phyloP scores from a whole-genome alignment of 164 flowering plant species.

The Houttuynia cordata region DNA sequence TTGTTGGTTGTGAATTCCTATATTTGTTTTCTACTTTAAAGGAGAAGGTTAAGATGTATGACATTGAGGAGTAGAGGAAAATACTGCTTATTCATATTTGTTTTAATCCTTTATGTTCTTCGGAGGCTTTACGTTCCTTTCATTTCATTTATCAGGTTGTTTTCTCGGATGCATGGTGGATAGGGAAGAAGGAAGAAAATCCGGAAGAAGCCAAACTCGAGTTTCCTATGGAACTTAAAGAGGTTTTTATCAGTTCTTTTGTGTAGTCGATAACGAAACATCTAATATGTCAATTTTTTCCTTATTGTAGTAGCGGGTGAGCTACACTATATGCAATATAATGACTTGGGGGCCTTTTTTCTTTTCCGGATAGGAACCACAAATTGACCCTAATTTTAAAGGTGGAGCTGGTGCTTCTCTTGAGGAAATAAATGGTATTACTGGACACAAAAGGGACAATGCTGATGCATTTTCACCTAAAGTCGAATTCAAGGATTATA shows the following conservation, averaged over 20 bases:
- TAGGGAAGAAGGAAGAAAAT: conserved; percentile 77
- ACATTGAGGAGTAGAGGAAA: neutral
- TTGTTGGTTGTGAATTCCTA: neutral
- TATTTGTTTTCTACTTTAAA: neutral
- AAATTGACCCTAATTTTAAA: conserved; percentile 52
- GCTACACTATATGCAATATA: too few species aligned
- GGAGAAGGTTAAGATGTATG: too few species aligned
- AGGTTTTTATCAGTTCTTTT: conserved; percentile 25
- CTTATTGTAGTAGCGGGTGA: neutral
- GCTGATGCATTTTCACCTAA: conserved; percentile 28
- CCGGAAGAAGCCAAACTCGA: conserved; percentile 71
- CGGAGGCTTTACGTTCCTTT: too few species aligned
- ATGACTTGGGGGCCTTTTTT: too few species aligned
- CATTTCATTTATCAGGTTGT: conserved; percentile 38
- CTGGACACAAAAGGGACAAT: conserved; percentile 13
- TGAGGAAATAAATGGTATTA: conserved; percentile 16
- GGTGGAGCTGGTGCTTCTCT: conserved; percentile 70
- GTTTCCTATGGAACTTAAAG: conserved; percentile 58
- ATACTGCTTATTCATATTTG: neutral
- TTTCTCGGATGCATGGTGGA: conserved; percentile 97
- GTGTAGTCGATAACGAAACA: too few species aligned
- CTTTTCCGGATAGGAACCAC: conserved; percentile 34
- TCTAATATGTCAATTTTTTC: neutral
- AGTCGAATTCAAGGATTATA: conserved; percentile 31
- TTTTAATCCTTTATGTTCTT: too few species aligned